A percentile compares a stretch with the other conserved stretches of the same genome.
Conservation (phyloP, 106 monocot species). For the Dioscorea alata region DNA sequence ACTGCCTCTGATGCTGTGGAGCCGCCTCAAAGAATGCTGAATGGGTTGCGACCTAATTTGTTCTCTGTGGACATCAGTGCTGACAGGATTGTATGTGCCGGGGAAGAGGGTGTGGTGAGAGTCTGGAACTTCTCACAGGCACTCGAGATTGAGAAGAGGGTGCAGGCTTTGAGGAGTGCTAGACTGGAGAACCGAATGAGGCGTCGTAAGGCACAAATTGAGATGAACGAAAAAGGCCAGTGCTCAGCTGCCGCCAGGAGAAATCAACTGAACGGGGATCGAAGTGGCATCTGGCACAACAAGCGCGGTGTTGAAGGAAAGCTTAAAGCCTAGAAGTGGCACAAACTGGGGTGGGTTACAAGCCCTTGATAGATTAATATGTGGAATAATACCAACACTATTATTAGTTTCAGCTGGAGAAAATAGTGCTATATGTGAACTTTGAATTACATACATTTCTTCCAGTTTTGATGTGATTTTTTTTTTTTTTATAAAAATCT, state of each 20-base stretch:
- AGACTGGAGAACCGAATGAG: constrained; percentile 36
- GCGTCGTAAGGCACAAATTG: constrained; percentile 28
- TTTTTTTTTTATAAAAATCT: no score
- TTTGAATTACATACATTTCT: no score
- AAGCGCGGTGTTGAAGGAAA: constrained; percentile 25
- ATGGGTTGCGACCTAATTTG: constrained; percentile 26
- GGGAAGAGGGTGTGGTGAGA: constrained; percentile 36
- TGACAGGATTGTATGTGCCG: constrained; percentile 39
- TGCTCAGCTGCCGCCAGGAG: constrained; percentile 32
- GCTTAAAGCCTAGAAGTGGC: constrained; percentile 20
- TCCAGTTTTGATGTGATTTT: no score
- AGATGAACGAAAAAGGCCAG: constrained; percentile 16
- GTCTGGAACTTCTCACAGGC: constrained; percentile 47
- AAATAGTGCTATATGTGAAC: no score
- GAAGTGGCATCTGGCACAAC: constrained; percentile 28
- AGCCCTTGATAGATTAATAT: neutral
- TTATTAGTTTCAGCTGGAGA: no score
- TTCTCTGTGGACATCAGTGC: constrained; percentile 33
- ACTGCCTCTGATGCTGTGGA: constrained; percentile 1
- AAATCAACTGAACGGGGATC: constrained; percentile 23
- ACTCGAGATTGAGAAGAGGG: constrained; percentile 36
- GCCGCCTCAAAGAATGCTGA: constrained; percentile 45
- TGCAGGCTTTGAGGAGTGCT: constrained; percentile 17
- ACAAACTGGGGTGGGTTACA: neutral
- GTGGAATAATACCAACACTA: neutral